phyloP scores from a whole-genome alignment of 805 yeast genomes.

The Kodamaea nitidulidarum region DNA sequence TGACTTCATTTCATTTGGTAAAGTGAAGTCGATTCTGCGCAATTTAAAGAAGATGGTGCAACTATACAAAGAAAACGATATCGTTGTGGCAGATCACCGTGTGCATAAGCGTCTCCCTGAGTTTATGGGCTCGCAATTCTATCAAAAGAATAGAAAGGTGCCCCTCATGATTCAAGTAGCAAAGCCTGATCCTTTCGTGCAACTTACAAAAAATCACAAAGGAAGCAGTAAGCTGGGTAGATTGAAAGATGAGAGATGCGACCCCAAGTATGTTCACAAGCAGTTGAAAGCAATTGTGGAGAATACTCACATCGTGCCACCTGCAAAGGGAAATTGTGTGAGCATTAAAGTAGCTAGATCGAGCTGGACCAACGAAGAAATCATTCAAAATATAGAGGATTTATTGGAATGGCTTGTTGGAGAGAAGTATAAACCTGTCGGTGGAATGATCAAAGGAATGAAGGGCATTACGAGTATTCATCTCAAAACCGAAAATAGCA shows the following conservation, averaged over 20 bases:
- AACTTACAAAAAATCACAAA: constrained; percentile 19
- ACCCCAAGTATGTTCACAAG: constrained; percentile 56
- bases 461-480: constrained; percentile 48
- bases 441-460: constrained; percentile 49
- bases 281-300: constrained; percentile 64
- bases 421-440: constrained; percentile 47
- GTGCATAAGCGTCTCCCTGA: constrained; percentile 57
- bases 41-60: constrained; percentile 45
- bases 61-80: constrained; percentile 57
- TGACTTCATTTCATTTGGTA: constrained; percentile 57
- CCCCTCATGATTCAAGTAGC: constrained; percentile 69
- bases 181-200: constrained; percentile 31
- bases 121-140: constrained; percentile 57
- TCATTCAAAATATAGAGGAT: constrained; percentile 51
- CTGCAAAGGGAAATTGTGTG: constrained; percentile 59
- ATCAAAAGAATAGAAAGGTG: constrained; percentile 57
- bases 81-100: constrained; percentile 66
- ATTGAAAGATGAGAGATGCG: constrained; percentile 56
- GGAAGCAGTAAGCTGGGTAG: constrained; percentile 35
- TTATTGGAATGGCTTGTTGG: constrained; percentile 47
- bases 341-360: constrained; percentile 58
- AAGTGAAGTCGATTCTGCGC: constrained; percentile 43
- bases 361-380: constrained; percentile 37
- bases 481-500: constrained; percentile 64
- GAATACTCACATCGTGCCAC: constrained; percentile 56